Evolutionary conservation across 208 protist genomes (phyloP).

Genomic region (Trypanosoma boissoni): DNA sequence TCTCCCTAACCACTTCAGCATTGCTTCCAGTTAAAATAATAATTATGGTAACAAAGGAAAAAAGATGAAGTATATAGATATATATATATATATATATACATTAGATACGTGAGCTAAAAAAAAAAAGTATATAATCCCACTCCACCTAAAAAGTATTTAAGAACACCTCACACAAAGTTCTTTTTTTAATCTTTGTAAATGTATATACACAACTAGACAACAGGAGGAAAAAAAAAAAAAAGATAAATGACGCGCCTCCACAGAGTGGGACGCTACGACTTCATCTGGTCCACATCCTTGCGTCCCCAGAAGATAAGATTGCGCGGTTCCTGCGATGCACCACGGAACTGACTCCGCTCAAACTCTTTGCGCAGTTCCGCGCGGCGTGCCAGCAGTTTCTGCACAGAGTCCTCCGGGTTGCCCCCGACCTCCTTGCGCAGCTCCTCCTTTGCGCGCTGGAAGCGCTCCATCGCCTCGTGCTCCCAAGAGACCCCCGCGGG

Average conservation of each 20-base stretch:
- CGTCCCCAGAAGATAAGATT: constrained; percentile 55
- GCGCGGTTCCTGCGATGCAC: constrained; percentile 34
- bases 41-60: neutral
- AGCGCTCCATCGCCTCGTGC: constrained; percentile 44
- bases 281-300: constrained; percentile 33
- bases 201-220: constrained; percentile 11
- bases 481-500: constrained; percentile 58
- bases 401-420: constrained; percentile 59
- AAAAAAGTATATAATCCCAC: constrained; percentile 2
- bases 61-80: no score
- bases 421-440: constrained; percentile 66
- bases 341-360: constrained; percentile 24
- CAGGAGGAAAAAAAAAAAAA: constrained; percentile 23
- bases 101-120: constrained; percentile 2
- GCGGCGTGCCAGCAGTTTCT: constrained; percentile 58
- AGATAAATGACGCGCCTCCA: neutral
- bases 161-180: no score
- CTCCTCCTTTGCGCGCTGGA: constrained; percentile 68
- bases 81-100: no score
- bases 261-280: constrained; percentile 31
- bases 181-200: no score
- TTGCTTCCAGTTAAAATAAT: constrained; percentile 16
- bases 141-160: no score
- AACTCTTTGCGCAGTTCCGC: constrained; percentile 34
- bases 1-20: constrained; percentile 37